Percentiles rank a stretch among this genome's conserved stretches.
These are phyloP conservation scores for Dysphania ambrosioides DNA, from an alignment of 148 eudicot genomes.

Conservation along the genomic window DNA sequence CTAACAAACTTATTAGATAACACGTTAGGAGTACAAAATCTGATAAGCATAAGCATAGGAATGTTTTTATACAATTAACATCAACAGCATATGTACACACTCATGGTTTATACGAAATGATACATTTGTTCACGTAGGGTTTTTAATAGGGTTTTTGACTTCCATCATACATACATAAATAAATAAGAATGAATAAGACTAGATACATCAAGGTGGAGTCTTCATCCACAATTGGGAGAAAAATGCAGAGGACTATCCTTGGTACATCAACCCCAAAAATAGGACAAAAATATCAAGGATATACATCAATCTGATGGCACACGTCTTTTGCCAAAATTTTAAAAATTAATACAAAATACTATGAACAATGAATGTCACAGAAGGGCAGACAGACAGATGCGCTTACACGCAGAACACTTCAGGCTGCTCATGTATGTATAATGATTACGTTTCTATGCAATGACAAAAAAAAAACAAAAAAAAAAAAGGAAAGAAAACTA, in stretches of 20 bases:
- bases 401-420: slow-evolving; percentile 24
- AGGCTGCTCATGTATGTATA: slow-evolving; percentile 13
- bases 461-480: not conserved
- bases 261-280: not conserved
- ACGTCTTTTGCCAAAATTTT: slow-evolving; percentile 6
- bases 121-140: too few species aligned
- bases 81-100: too few species aligned
- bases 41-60: too few species aligned
- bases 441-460: slow-evolving; percentile 1
- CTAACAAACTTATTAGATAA: too few species aligned
- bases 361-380: slow-evolving; percentile 10
- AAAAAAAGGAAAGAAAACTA: slow-evolving; percentile 15
- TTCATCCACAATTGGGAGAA: not conserved
- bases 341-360: slow-evolving; percentile 21
- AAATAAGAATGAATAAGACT: too few species aligned
- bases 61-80: too few species aligned
- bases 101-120: too few species aligned
- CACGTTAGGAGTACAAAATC: too few species aligned
- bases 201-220: too few species aligned
- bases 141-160: too few species aligned
- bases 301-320: not conserved
- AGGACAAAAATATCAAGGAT: not conserved
- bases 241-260: not conserved
- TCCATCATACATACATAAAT: too few species aligned
- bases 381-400: not conserved